A percentile compares a stretch with the other conserved stretches of the same genome.
phyloP scores from a whole-genome alignment of 2,329 filamentous ascomycete genomes.

The Neophaeococcomyces mojaviensis region DNA sequence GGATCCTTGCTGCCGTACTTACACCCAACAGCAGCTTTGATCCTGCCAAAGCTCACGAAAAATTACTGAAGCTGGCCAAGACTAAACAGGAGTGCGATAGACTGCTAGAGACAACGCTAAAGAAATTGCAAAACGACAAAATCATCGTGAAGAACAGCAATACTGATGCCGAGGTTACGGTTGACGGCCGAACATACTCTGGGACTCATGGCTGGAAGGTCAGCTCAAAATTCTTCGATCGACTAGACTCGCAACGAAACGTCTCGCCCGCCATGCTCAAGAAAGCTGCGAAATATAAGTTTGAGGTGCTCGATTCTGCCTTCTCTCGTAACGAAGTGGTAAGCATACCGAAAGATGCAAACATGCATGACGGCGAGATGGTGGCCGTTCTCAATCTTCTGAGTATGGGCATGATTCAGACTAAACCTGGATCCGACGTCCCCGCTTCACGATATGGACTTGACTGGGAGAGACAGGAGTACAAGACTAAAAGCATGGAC shows the following conservation, averaged over 20 bases:
- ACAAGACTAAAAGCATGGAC: slow-evolving; percentile 41
- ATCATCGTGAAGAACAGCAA: slow-evolving; percentile 8
- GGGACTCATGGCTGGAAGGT: slow-evolving; percentile 12
- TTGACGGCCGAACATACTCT: slow-evolving; percentile 6
- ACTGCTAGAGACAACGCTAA: slow-evolving; percentile 33
- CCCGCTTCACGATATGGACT: slow-evolving; percentile 40
- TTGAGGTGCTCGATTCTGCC: slow-evolving; percentile 32
- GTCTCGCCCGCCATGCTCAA: slow-evolving; percentile 35
- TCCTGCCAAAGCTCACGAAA: slow-evolving; percentile 29
- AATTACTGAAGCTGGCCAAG: slow-evolving; percentile 20
- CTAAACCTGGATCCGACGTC: slow-evolving; percentile 31
- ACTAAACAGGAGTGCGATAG: slow-evolving; percentile 18
- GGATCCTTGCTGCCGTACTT: slow-evolving; percentile 41
- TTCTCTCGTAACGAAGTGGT: slow-evolving; percentile 24
- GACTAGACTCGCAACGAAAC: slow-evolving; percentile 33
- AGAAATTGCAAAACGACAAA: slow-evolving; percentile 29
- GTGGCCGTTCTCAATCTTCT: slow-evolving; percentile 24
- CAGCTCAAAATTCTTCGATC: slow-evolving; percentile 27
- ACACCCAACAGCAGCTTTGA: slow-evolving; percentile 37
- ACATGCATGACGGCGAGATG: slow-evolving; percentile 22
- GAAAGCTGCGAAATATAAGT: slow-evolving; percentile 37
- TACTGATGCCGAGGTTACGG: slow-evolving; percentile 4
- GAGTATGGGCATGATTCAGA: slow-evolving; percentile 28
- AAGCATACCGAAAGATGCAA: slow-evolving; percentile 24
- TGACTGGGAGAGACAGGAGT: slow-evolving; percentile 34